Evolutionary conservation across 148 eudicot genomes (phyloP).

Genomic region (Pouteria glomerata): DNA sequence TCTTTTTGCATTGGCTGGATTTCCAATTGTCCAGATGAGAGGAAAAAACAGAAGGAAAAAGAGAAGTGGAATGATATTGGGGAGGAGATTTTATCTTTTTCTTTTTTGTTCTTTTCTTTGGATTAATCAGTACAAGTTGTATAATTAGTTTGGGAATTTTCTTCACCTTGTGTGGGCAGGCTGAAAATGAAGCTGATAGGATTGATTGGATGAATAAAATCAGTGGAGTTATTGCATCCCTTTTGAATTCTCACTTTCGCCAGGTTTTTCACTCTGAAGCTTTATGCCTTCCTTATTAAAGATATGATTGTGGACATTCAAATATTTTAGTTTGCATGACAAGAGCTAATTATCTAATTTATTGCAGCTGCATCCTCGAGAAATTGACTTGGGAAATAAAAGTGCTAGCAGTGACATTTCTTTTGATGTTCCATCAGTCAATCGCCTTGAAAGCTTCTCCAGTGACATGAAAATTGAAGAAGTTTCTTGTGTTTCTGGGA

Average conservation of each 20-base stretch:
- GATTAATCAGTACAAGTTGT: not conserved
- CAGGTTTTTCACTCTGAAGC: conserved; percentile 40
- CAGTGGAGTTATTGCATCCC: conserved; percentile 80
- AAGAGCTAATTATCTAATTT: conserved; percentile 12
- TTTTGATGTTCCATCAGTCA: conserved; percentile 29
- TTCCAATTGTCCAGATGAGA: not conserved
- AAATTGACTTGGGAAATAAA: conserved; percentile 25
- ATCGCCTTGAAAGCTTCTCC: conserved; percentile 21
- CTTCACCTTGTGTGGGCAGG: conserved; percentile 45
- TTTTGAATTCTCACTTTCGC: conserved; percentile 73
- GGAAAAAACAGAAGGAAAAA: too few species aligned
- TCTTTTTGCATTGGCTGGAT: not conserved
- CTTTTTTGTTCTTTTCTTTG: not conserved
- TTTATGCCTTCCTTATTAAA: conserved; percentile 9
- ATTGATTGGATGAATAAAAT: conserved; percentile 88
- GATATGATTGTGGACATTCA: not conserved
- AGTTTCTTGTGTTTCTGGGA: conserved; percentile 45
- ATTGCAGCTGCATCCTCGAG: conserved; percentile 44
- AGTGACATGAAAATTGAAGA: conserved; percentile 41
- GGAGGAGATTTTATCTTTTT: not conserved
- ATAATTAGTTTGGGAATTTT: not conserved
- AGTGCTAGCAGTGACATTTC: conserved; percentile 19
- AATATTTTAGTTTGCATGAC: conserved; percentile 7
- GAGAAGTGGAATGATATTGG: not conserved
- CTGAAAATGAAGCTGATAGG: conserved; percentile 91